Evolutionary conservation across 805 yeast species (phyloP), one percentile per base, ranked within the genome.

Genomic region (Metschnikowia continentalis): DNA sequence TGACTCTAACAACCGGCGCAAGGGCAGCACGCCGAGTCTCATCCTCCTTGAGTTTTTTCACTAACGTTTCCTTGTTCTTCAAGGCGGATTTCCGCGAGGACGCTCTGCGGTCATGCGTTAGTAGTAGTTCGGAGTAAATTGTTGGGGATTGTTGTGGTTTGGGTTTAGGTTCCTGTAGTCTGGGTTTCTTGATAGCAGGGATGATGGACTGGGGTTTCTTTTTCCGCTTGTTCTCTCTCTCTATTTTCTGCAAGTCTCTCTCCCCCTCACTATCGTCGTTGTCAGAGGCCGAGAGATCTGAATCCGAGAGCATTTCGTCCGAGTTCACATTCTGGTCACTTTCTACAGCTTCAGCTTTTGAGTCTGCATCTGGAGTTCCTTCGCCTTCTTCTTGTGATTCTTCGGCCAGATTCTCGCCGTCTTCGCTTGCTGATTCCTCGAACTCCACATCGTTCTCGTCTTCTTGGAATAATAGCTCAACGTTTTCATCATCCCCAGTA

Each of bases 71-170:
- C 60, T 88, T 89, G 63, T 82, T 89, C 58, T 83, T 83, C 5
- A 88, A 78, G 0, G 95, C 94, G 0, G 96, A 78, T 8, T 81
- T 71, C 64, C 99, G 80, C 15, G 89, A 80, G 0, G 96, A 88
- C 0, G 86, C 80, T 60, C 96, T 75, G 64, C 96, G 75, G 5
- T 72, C 73, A 1, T 72, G 66, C 14, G 75, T 67, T 19, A 86
- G 62, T 26, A 88, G 63, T 14, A 82, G 71, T 11, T 78, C 84
- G 0, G 86, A 63, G 5, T 73, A 61, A 4, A 79, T 56, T 23
- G 52, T 39, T 26, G 26, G 47, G 46, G 59, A 39, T 42, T 19
- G 36, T 54, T 71, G 73, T 3, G 77, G 55, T 61, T 54, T 72
- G 23, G 74, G 51, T 55, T 61, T 47, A 55, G 60, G 35, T 36